Evolutionary conservation across 2,329 filamentous ascomycete genomes (phyloP).

Genomic region (Calonectria pseudoturangicola): DNA sequence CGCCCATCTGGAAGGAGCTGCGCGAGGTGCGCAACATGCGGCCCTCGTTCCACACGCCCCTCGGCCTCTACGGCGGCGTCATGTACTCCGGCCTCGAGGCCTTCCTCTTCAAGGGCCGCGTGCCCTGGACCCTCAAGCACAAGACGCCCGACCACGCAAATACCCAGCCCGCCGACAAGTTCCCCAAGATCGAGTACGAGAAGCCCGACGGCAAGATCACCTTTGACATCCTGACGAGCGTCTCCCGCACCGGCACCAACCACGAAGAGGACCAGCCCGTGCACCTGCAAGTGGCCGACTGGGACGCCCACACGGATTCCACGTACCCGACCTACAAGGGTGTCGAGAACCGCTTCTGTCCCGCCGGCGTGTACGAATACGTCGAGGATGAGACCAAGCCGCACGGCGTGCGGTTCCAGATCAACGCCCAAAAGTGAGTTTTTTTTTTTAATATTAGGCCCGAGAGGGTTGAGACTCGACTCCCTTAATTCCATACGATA

Average conservation of each 20-base stretch:
- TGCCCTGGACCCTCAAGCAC: slow-evolving; percentile 95
- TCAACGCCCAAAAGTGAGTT: slow-evolving; percentile 96
- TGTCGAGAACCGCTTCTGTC: slow-evolving; percentile 96
- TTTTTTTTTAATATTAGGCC: not conserved
- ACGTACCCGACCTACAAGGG: slow-evolving; percentile 93
- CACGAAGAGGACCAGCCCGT: slow-evolving; percentile 99
- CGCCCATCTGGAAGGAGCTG: slow-evolving; percentile 94
- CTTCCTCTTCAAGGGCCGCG: slow-evolving; percentile 87
- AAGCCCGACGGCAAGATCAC: slow-evolving; percentile 97
- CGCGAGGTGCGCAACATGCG: slow-evolving; percentile 98
- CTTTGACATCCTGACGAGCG: slow-evolving; percentile 97
- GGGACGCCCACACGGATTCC: slow-evolving; percentile 90
- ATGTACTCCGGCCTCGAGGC: slow-evolving; percentile 95
- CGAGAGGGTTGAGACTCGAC: not conserved
- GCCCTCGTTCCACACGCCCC: slow-evolving; percentile 90
- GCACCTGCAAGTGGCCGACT: slow-evolving; percentile 95
- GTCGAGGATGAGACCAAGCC: slow-evolving; percentile 93
- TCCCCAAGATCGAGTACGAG: slow-evolving; percentile 93
- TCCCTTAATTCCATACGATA: not conserved
- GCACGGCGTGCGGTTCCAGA: slow-evolving; percentile 95
- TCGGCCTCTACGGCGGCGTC: slow-evolving; percentile 92
- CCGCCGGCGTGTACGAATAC: slow-evolving; percentile 98
- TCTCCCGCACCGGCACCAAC: slow-evolving; percentile 96
- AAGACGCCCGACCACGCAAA: slow-evolving; percentile 84
- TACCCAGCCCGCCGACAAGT: slow-evolving; percentile 87